These are phyloP conservation scores for Tricholoma flavovirens DNA, from an alignment of 768 basidiomycete species.

Conservation along the genomic window DNA sequence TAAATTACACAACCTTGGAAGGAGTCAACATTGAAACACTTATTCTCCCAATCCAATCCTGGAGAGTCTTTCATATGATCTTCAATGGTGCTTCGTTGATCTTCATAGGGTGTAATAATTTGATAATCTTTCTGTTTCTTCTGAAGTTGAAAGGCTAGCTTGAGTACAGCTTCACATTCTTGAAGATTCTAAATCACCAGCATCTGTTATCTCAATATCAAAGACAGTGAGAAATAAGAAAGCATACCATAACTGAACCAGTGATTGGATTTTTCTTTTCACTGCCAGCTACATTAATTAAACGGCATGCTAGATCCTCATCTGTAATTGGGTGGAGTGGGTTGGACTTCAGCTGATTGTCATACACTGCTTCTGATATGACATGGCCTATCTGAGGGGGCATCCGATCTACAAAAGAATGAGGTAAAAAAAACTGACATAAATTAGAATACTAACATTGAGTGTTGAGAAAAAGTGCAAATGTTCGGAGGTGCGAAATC, in stretches of 20 bases:
- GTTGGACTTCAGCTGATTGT: conserved; percentile 50
- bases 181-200: conserved; percentile 43
- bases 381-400: conserved; percentile 72
- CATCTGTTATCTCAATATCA: not conserved
- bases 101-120: conserved; percentile 81
- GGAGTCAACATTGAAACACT: conserved; percentile 80
- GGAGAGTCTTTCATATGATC: conserved; percentile 39
- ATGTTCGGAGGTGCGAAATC: conserved; percentile 47
- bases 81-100: conserved; percentile 59
- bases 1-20: conserved; percentile 58
- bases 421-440: conserved; percentile 8
- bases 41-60: conserved; percentile 58
- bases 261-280: conserved; percentile 23
- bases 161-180: conserved; percentile 52
- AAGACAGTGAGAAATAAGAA: conserved; percentile 2
- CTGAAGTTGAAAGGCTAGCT: conserved; percentile 54
- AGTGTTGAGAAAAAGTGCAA: conserved; percentile 55
- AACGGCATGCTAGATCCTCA: conserved; percentile 46
- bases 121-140: conserved; percentile 42
- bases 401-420: conserved; percentile 62
- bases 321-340: conserved; percentile 43
- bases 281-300: conserved; percentile 50
- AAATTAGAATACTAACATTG: conserved; percentile 51
- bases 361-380: conserved; percentile 65
- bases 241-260: conserved; percentile 32